These are phyloP conservation scores for Coemansia sp. DNA, from an alignment of 192 early-diverging fungal species.

Conservation along the genomic window DNA sequence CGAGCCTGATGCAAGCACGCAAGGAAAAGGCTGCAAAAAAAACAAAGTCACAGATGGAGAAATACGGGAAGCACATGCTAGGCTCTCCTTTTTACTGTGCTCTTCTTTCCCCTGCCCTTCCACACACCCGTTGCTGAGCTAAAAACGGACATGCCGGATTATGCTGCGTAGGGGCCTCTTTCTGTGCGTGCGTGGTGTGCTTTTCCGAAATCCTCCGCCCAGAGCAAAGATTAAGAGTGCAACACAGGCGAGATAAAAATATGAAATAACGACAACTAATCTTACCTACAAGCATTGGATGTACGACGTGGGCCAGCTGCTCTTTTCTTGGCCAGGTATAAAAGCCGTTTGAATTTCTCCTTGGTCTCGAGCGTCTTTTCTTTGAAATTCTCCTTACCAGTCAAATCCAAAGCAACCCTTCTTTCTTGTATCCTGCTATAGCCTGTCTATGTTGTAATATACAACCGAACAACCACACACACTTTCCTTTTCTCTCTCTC, in stretches of 20 bases:
- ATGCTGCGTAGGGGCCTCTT: not conserved
- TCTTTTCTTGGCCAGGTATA: conserved; percentile 7
- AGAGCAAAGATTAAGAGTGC: not conserved
- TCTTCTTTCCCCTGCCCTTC: no score
- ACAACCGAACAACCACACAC: not conserved
- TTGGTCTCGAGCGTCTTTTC: not conserved
- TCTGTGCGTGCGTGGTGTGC: no score
- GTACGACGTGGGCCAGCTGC: not conserved
- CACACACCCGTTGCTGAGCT: conserved; percentile 2
- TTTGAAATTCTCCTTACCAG: conserved; percentile 9
- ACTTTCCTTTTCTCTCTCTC: conserved; percentile 1
- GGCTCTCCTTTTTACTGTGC: not conserved
- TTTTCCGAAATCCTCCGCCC: no score
- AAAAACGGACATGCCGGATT: conserved; percentile 1
- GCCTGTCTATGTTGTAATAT: not conserved
- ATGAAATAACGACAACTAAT: no score
- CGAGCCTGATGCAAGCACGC: not conserved
- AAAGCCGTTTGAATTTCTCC: conserved; percentile 6
- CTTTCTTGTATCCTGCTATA: not conserved
- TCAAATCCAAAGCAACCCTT: not conserved
- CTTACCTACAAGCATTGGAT: not conserved
- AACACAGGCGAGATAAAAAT: no score
- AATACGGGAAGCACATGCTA: not conserved
- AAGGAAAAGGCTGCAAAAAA: not conserved
- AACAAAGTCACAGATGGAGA: conserved; percentile 9